Evolutionary conservation across 768 basidiomycete species (phyloP).

Genomic region (Lyophyllum atratum): DNA sequence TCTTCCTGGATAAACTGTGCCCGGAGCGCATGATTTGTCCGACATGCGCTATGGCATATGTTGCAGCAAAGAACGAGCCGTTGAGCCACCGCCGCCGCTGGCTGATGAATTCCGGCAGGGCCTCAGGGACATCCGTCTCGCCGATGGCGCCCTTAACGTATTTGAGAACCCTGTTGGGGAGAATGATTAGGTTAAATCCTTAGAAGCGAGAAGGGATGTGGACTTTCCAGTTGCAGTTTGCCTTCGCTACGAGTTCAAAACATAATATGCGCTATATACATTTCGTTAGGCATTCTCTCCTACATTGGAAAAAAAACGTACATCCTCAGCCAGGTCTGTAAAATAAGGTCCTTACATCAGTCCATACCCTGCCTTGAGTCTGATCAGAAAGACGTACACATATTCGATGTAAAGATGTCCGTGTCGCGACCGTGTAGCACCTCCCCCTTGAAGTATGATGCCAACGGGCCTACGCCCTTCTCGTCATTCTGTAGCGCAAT

Average conservation of each 20-base stretch:
- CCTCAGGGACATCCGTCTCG: conserved; percentile 93
- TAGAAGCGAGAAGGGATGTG: conserved; percentile 2
- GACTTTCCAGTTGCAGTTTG: conserved; percentile 73
- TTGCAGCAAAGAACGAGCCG: conserved; percentile 93
- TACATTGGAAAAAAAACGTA: conserved; percentile 33
- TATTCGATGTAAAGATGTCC: conserved; percentile 94
- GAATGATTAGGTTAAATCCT: conserved; percentile 5
- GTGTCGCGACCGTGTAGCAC: conserved; percentile 80
- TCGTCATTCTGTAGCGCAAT: conserved; percentile 89
- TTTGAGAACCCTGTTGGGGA: conserved; percentile 77
- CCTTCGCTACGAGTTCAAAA: conserved; percentile 78
- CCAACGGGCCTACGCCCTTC: conserved; percentile 80
- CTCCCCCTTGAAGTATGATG: conserved; percentile 98
- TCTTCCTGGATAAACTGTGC: conserved; percentile 77
- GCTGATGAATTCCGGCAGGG: conserved; percentile 89
- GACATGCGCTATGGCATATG: conserved; percentile 89
- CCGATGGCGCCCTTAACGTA: conserved; percentile 94
- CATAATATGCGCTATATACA: conserved; percentile 72
- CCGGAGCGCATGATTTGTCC: conserved; percentile 80
- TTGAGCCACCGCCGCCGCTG: conserved; percentile 90
- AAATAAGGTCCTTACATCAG: conserved; percentile 8
- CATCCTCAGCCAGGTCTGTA: conserved; percentile 87
- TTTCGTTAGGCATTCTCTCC: conserved; percentile 17
- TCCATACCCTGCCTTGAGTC: not conserved
- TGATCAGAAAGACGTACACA: conserved; percentile 61